Evolutionary conservation across 1,139 yeast species (phyloP).

Genomic region (Saccharomyces hybrid): DNA sequence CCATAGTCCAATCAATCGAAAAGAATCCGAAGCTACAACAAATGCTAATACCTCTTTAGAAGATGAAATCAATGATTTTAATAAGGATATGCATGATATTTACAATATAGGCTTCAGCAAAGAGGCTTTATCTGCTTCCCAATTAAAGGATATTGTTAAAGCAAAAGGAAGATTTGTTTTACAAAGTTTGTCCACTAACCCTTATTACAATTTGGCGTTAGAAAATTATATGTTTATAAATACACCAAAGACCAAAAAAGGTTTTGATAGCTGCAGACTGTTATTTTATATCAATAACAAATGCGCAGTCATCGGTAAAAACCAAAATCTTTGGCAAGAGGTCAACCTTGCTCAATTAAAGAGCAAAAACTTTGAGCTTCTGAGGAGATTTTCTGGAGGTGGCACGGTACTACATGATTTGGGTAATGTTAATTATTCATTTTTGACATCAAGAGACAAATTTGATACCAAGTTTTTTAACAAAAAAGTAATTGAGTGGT

Average conservation of each 20-base stretch:
- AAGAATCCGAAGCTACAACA: neutral
- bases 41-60: neutral
- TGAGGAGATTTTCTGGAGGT: slow-evolving; percentile 45
- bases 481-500: too few relatives aligned
- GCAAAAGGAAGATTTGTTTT: slow-evolving; percentile 23
- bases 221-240: slow-evolving; percentile 70
- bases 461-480: too few relatives aligned
- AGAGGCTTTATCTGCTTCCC: slow-evolving; percentile 9
- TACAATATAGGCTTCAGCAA: slow-evolving; percentile 8
- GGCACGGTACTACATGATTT: too few relatives aligned
- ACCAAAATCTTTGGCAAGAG: slow-evolving; percentile 93
- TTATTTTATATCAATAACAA: slow-evolving; percentile 71
- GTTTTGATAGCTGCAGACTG: slow-evolving; percentile 41
- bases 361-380: slow-evolving; percentile 51
- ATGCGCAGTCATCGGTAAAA: slow-evolving; percentile 91
- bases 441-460: too few relatives aligned
- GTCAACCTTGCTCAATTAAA: slow-evolving; percentile 56
- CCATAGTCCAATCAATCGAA: neutral
- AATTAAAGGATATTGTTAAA: slow-evolving; percentile 13
- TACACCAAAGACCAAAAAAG: slow-evolving; percentile 41
- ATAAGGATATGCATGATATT: slow-evolving; percentile 19
- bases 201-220: slow-evolving; percentile 69
- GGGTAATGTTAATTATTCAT: too few relatives aligned
- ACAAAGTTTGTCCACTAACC: slow-evolving; percentile 41
- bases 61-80: slow-evolving; percentile 22